Base-by-base conservation (phyloP, 2,329 filamentous ascomycete species). In the Fusarium aywerte region DNA sequence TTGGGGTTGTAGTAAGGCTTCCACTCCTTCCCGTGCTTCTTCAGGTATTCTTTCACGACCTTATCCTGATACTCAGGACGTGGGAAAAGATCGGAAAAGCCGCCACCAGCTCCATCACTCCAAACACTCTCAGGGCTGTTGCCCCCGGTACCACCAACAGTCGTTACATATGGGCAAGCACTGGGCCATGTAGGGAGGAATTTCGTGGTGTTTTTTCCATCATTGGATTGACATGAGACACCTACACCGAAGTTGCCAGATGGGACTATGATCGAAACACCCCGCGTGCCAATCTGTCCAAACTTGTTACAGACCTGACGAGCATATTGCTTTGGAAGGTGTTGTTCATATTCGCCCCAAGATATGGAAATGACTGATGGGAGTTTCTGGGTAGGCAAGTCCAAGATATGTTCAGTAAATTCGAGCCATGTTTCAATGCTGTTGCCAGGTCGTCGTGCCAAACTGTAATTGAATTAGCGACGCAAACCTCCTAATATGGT, bases 311-410 rank as follows among this genome's bases (percentile, higher is more conserved):
- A 83, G 13, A 80, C 75, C 12, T 78, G 76, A 13, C 70, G 80
- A 9, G 87, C 84, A 73, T 91, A 91, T 5, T 81, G 78, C 21
- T 78, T 77, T 0, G 89, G 88, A 0, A 92, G 80, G 5, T 82
- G 84, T 74, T 89, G 88, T 73, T 92, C 90, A 44, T 89, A 83
- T 68, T 91, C 89, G 25, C 88, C 89, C 72, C 92, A 92, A 0
- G 89, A 92, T n/a, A 88, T 90, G 38, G 84, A 85, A 39, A 92
- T 81, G 18, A 91, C 85, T 5, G 85, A 83, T 0, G 90, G 90
- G 0, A 92, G 79, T 18, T 85, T 75, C 4, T 80, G 74, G 60
- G 87, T 82, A 2, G 81, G 76, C 20, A 89, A 81, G 20, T 79
- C 74, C 4, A 90, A 78, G 11, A 92, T 80, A 73, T 89, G 85